These are phyloP conservation scores for Fonsecaea multimorphosa DNA, from an alignment of 2,329 filamentous ascomycete genomes.

Conservation along the genomic window DNA sequence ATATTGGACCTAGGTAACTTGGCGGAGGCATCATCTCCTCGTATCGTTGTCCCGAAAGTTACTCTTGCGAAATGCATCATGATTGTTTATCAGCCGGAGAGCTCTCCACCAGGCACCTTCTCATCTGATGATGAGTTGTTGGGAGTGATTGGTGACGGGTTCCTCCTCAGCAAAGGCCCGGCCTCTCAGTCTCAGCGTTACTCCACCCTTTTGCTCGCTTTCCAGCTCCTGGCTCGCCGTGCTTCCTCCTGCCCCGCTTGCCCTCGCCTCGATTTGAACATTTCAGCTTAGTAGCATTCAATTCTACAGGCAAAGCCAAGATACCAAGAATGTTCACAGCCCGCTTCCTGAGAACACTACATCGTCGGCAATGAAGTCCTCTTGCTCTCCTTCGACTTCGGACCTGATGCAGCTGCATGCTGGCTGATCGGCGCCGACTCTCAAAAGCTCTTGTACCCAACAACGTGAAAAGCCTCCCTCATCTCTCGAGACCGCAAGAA, in stretches of 20 bases:
- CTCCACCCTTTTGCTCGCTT: too few relatives aligned
- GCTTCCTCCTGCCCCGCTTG: slow-evolving; percentile 27
- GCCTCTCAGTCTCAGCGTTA: slow-evolving; percentile 8
- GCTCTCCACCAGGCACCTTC: slow-evolving; percentile 2
- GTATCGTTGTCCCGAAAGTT: neutral
- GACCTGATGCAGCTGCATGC: slow-evolving; percentile 39
- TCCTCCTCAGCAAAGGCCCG: slow-evolving; percentile 2
- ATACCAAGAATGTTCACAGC: slow-evolving; percentile 24
- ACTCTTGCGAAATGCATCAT: neutral
- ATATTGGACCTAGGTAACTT: neutral
- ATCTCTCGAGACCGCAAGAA: neutral
- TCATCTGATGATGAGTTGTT: slow-evolving; percentile 2
- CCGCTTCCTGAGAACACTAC: slow-evolving; percentile 21
- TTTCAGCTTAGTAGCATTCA: slow-evolving; percentile 30
- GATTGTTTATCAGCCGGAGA: neutral
- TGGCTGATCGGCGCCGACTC: slow-evolving; percentile 28
- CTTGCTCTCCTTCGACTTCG: slow-evolving; percentile 26
- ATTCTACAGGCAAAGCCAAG: slow-evolving; percentile 34
- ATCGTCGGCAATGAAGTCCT: slow-evolving; percentile 29
- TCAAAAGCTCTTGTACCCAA: neutral
- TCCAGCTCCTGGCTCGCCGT: slow-evolving; percentile 18
- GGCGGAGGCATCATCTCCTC: neutral
- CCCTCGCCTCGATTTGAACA: slow-evolving; percentile 33
- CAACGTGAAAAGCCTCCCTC: neutral
- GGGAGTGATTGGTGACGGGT: slow-evolving; percentile 12